A percentile compares a stretch with the other conserved stretches of the same genome.
phyloP scores from a whole-genome alignment of 257 asterid genomes.

The Ehretia macrophylla region DNA sequence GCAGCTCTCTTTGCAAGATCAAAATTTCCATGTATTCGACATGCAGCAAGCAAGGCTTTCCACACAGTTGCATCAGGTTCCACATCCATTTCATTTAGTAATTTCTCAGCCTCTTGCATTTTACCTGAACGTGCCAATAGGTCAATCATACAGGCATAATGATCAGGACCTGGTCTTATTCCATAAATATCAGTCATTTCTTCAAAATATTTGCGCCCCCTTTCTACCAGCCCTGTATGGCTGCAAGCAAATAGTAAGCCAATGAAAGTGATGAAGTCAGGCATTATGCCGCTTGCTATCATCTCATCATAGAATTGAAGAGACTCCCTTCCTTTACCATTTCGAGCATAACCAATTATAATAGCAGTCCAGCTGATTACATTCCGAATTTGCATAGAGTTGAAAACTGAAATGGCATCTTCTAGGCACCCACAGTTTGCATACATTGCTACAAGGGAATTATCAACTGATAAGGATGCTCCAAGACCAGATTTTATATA shows the following conservation, averaged over 20 bases:
- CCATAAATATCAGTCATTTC: constrained; percentile 58
- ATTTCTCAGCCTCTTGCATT: constrained; percentile 56
- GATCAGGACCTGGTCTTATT: constrained; percentile 62
- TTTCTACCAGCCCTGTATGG: constrained; percentile 70
- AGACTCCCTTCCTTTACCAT: constrained; percentile 57
- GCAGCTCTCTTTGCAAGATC: constrained; percentile 68
- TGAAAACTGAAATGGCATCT: constrained; percentile 41
- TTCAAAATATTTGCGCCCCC: constrained; percentile 46
- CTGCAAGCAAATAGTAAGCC: constrained; percentile 87
- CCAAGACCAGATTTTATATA: constrained; percentile 41
- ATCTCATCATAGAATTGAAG: constrained; percentile 50
- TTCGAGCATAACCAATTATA: constrained; percentile 67
- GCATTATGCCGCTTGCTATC: constrained; percentile 55
- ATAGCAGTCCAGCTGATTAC: constrained; percentile 90
- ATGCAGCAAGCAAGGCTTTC: constrained; percentile 79
- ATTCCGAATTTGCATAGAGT: constrained; percentile 44
- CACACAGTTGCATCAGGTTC: constrained; percentile 64
- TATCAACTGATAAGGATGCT: constrained; percentile 49
- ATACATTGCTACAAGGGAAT: constrained; percentile 67
- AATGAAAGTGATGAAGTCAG: constrained; percentile 73
- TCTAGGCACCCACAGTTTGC: constrained; percentile 70
- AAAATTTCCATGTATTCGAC: constrained; percentile 53
- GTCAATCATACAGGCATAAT: constrained; percentile 82
- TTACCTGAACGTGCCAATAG: constrained; percentile 78
- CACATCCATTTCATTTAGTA: constrained; percentile 44